A percentile compares a stretch with the other conserved stretches of the same genome.
These are phyloP conservation scores for Fusarium coicis DNA, from an alignment of 2,329 filamentous ascomycete species.

Conservation along the genomic window DNA sequence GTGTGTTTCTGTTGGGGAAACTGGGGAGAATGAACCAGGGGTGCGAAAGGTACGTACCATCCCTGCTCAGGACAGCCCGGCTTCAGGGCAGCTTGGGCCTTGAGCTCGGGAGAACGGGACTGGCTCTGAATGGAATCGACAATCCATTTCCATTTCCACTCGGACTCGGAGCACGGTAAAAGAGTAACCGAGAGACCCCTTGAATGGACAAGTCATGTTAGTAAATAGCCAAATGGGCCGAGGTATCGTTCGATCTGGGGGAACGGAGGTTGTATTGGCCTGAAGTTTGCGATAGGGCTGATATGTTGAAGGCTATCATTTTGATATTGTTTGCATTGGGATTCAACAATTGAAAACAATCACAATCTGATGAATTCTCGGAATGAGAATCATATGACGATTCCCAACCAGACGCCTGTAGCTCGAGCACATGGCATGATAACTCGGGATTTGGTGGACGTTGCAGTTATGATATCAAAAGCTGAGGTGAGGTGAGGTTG, in stretches of 20 bases:
- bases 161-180: neutral
- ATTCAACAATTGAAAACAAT: constrained; percentile 21
- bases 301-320: constrained; percentile 4
- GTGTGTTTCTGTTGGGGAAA: constrained; percentile 45
- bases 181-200: neutral
- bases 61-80: neutral
- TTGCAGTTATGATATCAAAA: constrained; percentile 12
- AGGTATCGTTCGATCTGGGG: constrained; percentile 39
- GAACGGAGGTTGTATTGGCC: neutral
- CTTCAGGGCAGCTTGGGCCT: neutral
- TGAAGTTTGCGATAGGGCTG: constrained; percentile 34
- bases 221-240: constrained; percentile 34
- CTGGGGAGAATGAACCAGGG: constrained; percentile 36
- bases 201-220: constrained; percentile 22
- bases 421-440: constrained; percentile 19
- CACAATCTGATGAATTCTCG: neutral
- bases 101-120: constrained; percentile 32
- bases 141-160: neutral
- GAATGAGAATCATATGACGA: constrained; percentile 11
- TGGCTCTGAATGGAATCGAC: constrained; percentile 1
- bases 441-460: constrained; percentile 20
- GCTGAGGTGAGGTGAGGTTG: constrained; percentile 3
- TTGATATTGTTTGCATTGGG: neutral
- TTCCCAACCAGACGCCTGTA: neutral
- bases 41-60: constrained; percentile 20